phyloP scores from a whole-genome alignment of 208 protist species.

The Borovskyia barvae region DNA sequence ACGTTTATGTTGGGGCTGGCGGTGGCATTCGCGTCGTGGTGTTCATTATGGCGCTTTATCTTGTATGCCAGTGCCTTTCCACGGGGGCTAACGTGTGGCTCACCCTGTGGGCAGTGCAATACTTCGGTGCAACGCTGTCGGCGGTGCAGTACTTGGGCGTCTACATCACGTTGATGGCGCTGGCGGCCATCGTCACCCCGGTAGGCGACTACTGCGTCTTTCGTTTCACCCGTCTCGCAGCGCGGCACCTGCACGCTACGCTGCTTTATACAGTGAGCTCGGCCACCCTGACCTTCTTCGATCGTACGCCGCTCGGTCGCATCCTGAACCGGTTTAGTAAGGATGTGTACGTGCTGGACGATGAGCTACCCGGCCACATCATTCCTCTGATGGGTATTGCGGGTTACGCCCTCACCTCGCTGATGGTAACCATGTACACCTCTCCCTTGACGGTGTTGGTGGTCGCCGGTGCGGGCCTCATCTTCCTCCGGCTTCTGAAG shows the following conservation, averaged over 20 bases:
- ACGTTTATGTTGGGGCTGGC: constrained; percentile 33
- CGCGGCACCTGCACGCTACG: constrained; percentile 43
- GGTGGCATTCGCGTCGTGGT: constrained; percentile 27
- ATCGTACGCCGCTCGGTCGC: constrained; percentile 48
- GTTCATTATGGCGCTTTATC: constrained; percentile 25
- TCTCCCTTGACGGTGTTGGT: constrained; percentile 26
- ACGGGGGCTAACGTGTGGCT: constrained; percentile 42
- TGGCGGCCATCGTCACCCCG: constrained; percentile 3
- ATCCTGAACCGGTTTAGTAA: constrained; percentile 82
- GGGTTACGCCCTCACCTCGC: constrained; percentile 13
- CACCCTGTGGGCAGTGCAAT: constrained; percentile 53
- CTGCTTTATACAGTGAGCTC: constrained; percentile 44
- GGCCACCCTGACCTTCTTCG: constrained; percentile 55
- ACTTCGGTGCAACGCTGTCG: constrained; percentile 17
- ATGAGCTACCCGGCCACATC: constrained; percentile 49
- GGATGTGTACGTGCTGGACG: constrained; percentile 78
- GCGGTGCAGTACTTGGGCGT: constrained; percentile 17
- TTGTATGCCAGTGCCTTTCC: constrained; percentile 23
- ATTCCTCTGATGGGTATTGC: constrained; percentile 27
- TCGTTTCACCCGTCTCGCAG: constrained; percentile 28
- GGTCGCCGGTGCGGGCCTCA: constrained; percentile 35
- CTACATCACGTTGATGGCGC: constrained; percentile 11
- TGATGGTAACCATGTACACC: constrained; percentile 16
- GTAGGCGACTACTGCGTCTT: constrained; percentile 13
- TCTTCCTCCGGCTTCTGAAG: constrained; percentile 74